Base-by-base conservation (phyloP, 2,329 filamentous ascomycete genomes). In the Bipolaris bicolor region DNA sequence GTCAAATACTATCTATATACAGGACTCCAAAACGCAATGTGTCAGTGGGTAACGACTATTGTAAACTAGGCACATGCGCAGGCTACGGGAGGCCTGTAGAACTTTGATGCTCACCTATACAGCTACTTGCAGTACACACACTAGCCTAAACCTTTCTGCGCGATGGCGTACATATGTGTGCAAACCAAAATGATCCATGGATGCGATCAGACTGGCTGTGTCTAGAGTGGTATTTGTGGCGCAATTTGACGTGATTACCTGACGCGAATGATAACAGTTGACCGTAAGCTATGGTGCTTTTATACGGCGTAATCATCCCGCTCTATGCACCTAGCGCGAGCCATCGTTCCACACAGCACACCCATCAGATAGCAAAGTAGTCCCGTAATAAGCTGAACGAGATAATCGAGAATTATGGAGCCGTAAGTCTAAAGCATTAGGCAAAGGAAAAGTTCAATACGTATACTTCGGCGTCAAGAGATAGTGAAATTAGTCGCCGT, bases 171-270 rank as follows among this genome's bases (percentile, higher is more conserved):
- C 39, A 41, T 41, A 41, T 41, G 39, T 41, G 39, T 41, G 13
- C 39, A 41, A 41, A 41, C 39, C 39, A 41, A 41, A 41, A 15
- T 41, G 39, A 41, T 41, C 7, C 39, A 41, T 41, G 13, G 39
- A 41, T 41, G 6, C n/a, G 39, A 41, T 41, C 39, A 41, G 39
- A 41, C 39, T 41, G 39, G 39, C 39, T 41, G 39, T 41, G 39
- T 41, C 6, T 2, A 41, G 13, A 41, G 39, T 41, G 39, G 13
- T 41, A 41, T 41, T 41, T 41, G 39, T 41, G 39, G 13, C 39
- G 39, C 39, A 41, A 15, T 7, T 41, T 41, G 13, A 41, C 7
- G 39, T 41, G 39, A 41, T 41, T 41, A 41, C 39, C 39, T 41
- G 16, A 41, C 39, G 39, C 39, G 39, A 41, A 41, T 15, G 13